Conservation (phyloP, 176 grass and related monocot species). For the Carex littledalei region DNA sequence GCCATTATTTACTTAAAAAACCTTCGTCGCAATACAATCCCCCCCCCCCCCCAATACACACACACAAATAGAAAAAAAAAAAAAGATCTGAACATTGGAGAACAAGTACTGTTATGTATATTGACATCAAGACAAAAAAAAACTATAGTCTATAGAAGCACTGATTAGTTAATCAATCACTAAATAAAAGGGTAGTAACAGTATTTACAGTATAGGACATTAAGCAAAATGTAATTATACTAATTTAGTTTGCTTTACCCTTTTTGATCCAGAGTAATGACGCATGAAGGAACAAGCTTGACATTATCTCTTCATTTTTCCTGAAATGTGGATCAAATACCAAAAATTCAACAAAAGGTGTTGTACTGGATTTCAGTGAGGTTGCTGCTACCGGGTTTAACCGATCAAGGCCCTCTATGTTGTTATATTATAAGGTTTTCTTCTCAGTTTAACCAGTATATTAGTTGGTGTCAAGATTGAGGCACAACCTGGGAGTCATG, state of each 20-base stretch:
- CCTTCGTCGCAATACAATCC: too few species aligned
- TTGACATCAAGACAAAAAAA: background rate
- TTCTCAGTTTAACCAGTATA: background rate
- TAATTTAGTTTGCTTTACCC: background rate
- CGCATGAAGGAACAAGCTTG: background rate
- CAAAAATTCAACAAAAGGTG: background rate
- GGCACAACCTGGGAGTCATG: background rate
- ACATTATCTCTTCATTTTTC: background rate
- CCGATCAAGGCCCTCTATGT: background rate
- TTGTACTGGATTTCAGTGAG: background rate
- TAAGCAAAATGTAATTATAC: background rate
- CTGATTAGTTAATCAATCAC: background rate
- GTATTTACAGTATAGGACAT: background rate
- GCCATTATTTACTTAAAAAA: background rate
- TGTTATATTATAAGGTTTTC: background rate
- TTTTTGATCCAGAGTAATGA: background rate
- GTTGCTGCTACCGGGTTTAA: background rate
- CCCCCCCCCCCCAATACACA: too few species aligned
- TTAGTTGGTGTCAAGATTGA: background rate
- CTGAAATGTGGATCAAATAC: constrained; percentile 8
- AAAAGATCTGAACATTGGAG: background rate
- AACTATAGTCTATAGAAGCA: background rate
- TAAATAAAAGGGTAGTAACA: background rate
- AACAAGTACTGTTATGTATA: background rate
- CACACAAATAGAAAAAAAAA: background rate